Base-by-base conservation (phyloP, 495 filamentous ascomycete species). In the Aspergillus carlsbadensis region DNA sequence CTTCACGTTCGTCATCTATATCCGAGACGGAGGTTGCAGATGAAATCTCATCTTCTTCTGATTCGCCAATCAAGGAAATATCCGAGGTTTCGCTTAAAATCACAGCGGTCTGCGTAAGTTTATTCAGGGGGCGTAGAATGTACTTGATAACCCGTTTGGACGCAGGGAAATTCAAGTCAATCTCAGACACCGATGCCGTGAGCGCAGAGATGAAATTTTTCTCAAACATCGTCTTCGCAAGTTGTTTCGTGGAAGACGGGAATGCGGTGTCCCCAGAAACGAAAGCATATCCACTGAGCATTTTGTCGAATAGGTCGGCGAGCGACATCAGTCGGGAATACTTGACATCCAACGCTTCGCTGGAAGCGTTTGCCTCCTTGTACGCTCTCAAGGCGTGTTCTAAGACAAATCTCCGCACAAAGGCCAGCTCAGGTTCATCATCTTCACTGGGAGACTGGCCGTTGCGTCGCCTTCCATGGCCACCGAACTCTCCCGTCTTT, bases 141-240 rank as follows among this genome's bases (percentile, higher is more conserved):
- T 96, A 92, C 72, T 98, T 99, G 62, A 99, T 89, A 14, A 91
- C 91, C 11, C 90, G 84, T 73, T 95, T 94, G 17, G 94, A 91
- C 31, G 87, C 85, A 3, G 94, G 94, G 72, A 92, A 96, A 58
- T 95, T 96, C 49, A 98, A 82, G 65, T 99, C 94, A 52, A 99
- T 87, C 60, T 99, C 94, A 11, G 94, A 91, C 61, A 98, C 89
- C 8, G 95, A 96, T n/a, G 83, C 79, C 4, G 93, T 96, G 37
- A 99, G 73, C 5, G 91, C 84, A 21, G 86, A 77, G 50, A 98
- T 90, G 69, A 94, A 98, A 51, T 93, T 90, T 67, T 96, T 98
- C 71, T 98, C 95, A 60, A 96, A 96, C 94, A 99, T 99, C 36
- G 96, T 83, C 63, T 88, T 91, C 15, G 87, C 89, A 56, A 99